A percentile compares a stretch with the other conserved stretches of the same genome.
These are phyloP conservation scores for Nitzschia palea DNA, from an alignment of 108 stramenopile species.

Conservation along the genomic window DNA sequence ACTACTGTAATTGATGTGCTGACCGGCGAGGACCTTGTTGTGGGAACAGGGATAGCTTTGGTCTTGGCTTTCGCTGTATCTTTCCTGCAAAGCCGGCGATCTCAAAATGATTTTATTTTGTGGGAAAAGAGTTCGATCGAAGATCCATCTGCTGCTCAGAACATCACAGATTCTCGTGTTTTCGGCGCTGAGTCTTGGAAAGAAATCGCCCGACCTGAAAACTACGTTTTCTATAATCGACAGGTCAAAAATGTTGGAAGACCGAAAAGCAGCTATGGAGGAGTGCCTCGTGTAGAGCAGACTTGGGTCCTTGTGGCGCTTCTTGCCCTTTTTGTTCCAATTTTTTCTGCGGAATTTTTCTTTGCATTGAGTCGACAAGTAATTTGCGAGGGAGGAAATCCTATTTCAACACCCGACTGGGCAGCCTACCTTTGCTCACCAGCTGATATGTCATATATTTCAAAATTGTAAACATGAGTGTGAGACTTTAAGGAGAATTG, in stretches of 20 bases:
- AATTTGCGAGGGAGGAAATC: constrained; percentile 44
- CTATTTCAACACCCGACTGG: constrained; percentile 8
- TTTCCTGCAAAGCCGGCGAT: constrained; percentile 31
- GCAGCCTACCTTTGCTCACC: constrained; percentile 23
- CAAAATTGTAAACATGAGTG: too few relatives aligned
- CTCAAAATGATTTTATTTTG: constrained; percentile 30
- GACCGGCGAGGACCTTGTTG: constrained; percentile 39
- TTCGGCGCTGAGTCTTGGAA: constrained; percentile 47
- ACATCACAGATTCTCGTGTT: neutral
- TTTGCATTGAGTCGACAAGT: constrained; percentile 71
- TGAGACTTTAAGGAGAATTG: too few relatives aligned
- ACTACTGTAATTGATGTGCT: too few relatives aligned
- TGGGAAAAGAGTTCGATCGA: neutral
- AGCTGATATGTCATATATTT: too few relatives aligned
- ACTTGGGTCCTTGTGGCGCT: constrained; percentile 47
- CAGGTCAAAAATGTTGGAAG: constrained; percentile 27
- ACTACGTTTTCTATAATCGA: constrained; percentile 69
- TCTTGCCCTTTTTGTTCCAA: constrained; percentile 68
- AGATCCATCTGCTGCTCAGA: neutral
- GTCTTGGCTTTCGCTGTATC: constrained; percentile 45
- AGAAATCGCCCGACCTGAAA: constrained; percentile 71
- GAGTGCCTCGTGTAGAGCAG: constrained; percentile 34
- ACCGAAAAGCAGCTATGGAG: neutral
- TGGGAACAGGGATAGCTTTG: constrained; percentile 46
- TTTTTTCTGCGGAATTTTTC: constrained; percentile 77